Conservation (phyloP, 257 asterid species). For the Lantana camara region DNA sequence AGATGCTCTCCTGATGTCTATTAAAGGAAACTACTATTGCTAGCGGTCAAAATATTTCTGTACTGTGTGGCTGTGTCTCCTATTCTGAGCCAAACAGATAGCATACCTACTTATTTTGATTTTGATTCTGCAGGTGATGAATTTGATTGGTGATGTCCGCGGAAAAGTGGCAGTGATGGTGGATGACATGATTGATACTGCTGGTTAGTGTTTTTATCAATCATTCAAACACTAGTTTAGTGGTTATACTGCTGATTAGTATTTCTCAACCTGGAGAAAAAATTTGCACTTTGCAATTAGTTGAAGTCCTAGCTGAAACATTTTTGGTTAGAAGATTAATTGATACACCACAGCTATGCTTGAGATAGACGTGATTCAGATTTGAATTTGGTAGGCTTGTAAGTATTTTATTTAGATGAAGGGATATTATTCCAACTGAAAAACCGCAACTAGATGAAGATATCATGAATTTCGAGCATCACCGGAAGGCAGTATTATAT, state of each 20-base stretch:
- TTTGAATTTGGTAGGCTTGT: slow-evolving; percentile 9
- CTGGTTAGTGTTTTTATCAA: slow-evolving; percentile 51
- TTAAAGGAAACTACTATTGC: slow-evolving; percentile 1
- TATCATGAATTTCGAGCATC: slow-evolving; percentile 11
- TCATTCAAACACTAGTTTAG: slow-evolving; percentile 8
- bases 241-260: too few relatives aligned
- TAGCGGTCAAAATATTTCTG: not conserved
- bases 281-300: too few relatives aligned
- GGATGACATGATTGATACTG: slow-evolving; percentile 97
- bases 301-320: not conserved
- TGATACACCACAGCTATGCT: slow-evolving; percentile 4
- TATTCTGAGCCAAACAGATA: not conserved
- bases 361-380: slow-evolving; percentile 3
- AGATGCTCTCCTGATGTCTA: slow-evolving; percentile 4
- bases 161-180: slow-evolving; percentile 96
- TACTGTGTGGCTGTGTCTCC: slow-evolving; percentile 3
- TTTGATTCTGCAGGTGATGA: slow-evolving; percentile 68
- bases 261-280: slow-evolving; percentile 4
- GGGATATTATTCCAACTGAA: slow-evolving; percentile 18
- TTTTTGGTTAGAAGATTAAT: not conserved
- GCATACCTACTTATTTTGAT: slow-evolving; percentile 21
- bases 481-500: not conserved
- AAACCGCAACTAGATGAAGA: slow-evolving; percentile 12
- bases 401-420: not conserved
- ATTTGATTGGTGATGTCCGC: slow-evolving; percentile 86